These are phyloP conservation scores for Cordyceps cicadae DNA, from an alignment of 2,329 filamentous ascomycete species.

Conservation along the genomic window DNA sequence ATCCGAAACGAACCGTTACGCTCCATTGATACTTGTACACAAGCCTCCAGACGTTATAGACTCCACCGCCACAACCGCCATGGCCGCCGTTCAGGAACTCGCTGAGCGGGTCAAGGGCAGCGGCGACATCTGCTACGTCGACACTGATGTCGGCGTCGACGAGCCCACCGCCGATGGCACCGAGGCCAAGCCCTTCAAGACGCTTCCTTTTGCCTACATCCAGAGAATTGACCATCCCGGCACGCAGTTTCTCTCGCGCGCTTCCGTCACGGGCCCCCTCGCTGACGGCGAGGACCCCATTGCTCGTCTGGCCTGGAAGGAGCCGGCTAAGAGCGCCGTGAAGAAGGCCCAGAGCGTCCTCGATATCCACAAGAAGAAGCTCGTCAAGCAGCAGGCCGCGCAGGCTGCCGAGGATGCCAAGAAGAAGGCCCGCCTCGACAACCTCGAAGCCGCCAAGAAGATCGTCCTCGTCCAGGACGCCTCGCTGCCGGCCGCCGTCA, in stretches of 20 bases:
- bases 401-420: constrained; percentile 66
- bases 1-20: neutral
- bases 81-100: constrained; percentile 40
- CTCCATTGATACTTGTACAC: neutral
- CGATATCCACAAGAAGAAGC: constrained; percentile 76
- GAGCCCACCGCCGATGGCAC: constrained; percentile 58
- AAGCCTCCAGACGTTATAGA: neutral
- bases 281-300: constrained; percentile 55
- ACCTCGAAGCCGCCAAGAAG: constrained; percentile 69
- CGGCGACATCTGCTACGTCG: constrained; percentile 57
- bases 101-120: constrained; percentile 41
- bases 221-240: constrained; percentile 53
- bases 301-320: constrained; percentile 65
- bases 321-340: constrained; percentile 70
- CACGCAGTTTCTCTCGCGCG: constrained; percentile 59
- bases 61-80: constrained; percentile 23
- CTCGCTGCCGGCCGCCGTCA: constrained; percentile 63
- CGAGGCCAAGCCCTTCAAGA: constrained; percentile 71
- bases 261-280: constrained; percentile 54
- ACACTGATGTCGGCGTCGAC: constrained; percentile 71
- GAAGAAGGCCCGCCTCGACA: constrained; percentile 57
- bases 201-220: constrained; percentile 68
- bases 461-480: constrained; percentile 60
- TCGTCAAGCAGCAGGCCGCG: constrained; percentile 65
- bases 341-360: constrained; percentile 75